These are phyloP conservation scores for Pseudogymnoascus sp. DNA, from an alignment of 2,329 filamentous ascomycete species.

Conservation along the genomic window DNA sequence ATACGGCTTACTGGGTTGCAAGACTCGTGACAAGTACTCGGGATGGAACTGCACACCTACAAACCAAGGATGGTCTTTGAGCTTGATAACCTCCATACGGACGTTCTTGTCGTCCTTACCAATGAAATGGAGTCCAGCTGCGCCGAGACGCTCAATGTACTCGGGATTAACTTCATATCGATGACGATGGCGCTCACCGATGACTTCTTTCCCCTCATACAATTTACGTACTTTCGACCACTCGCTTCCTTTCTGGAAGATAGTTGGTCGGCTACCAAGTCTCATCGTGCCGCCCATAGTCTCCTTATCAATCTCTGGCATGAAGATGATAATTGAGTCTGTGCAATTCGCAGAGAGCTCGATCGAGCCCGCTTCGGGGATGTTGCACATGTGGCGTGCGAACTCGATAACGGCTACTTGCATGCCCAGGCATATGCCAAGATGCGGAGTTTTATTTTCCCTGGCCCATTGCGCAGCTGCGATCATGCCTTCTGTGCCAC, in stretches of 20 bases:
- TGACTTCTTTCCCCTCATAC: constrained; percentile 52
- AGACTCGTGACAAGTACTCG: constrained; percentile 70
- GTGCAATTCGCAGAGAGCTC: constrained; percentile 19
- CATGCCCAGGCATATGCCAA: constrained; percentile 88
- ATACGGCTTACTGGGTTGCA: constrained; percentile 66
- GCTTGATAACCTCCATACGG: constrained; percentile 75
- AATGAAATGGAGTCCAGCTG: constrained; percentile 63
- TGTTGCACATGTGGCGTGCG: constrained; percentile 64
- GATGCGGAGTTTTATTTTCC: constrained; percentile 67
- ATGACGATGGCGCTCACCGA: constrained; percentile 74
- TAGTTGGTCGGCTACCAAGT: constrained; percentile 63
- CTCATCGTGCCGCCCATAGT: constrained; percentile 82
- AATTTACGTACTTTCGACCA: constrained; percentile 71
- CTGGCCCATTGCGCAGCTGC: constrained; percentile 78
- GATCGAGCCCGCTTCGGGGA: constrained; percentile 29
- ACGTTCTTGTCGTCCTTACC: constrained; percentile 71
- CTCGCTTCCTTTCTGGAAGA: constrained; percentile 67
- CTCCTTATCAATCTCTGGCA: constrained; percentile 78
- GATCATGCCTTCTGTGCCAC: constrained; percentile 88
- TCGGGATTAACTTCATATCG: constrained; percentile 85
- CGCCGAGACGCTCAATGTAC: constrained; percentile 59
- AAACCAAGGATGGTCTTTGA: constrained; percentile 76
- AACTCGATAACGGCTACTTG: constrained; percentile 88
- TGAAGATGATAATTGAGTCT: constrained; percentile 63
- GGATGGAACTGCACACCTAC: constrained; percentile 85